These are phyloP conservation scores for Verruconis gallopava DNA, from an alignment of 2,329 filamentous ascomycete genomes.

Conservation along the genomic window DNA sequence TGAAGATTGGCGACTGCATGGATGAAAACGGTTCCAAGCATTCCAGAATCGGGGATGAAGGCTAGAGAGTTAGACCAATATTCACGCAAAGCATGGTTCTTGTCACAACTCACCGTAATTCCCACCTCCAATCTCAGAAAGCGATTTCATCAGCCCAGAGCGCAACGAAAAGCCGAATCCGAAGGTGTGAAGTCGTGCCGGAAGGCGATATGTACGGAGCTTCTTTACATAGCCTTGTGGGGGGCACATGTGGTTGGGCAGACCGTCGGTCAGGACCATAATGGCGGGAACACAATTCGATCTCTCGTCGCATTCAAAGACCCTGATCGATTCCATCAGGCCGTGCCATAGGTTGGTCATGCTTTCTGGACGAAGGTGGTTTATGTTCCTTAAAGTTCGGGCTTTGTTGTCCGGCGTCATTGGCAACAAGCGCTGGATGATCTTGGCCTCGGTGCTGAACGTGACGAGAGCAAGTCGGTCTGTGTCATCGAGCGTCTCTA, in stretches of 20 bases:
- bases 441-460: slow-evolving; percentile 32
- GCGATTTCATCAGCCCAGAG: slow-evolving; percentile 45
- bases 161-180: slow-evolving; percentile 39
- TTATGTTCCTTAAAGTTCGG: slow-evolving; percentile 29
- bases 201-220: slow-evolving; percentile 23
- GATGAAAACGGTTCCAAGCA: slow-evolving; percentile 51
- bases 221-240: slow-evolving; percentile 42
- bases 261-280: slow-evolving; percentile 36
- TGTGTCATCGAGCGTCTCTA: slow-evolving; percentile 40
- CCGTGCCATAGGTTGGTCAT: slow-evolving; percentile 48
- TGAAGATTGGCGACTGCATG: slow-evolving; percentile 50
- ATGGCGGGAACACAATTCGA: slow-evolving; percentile 21
- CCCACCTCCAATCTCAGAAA: slow-evolving; percentile 44
- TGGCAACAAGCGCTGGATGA: slow-evolving; percentile 32
- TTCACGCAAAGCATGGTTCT: background rate
- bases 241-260: slow-evolving; percentile 43
- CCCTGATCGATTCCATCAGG: slow-evolving; percentile 33
- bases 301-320: slow-evolving; percentile 27
- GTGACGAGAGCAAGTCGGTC: slow-evolving; percentile 48
- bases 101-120: slow-evolving; percentile 32
- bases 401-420: slow-evolving; percentile 39
- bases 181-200: slow-evolving; percentile 33
- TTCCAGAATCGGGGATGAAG: slow-evolving; percentile 49
- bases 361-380: slow-evolving; percentile 25
- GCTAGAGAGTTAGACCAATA: slow-evolving; percentile 15